Evolutionary conservation across 2,329 filamentous ascomycete genomes (phyloP).

Genomic region (Microdochium trichocladiopsis): DNA sequence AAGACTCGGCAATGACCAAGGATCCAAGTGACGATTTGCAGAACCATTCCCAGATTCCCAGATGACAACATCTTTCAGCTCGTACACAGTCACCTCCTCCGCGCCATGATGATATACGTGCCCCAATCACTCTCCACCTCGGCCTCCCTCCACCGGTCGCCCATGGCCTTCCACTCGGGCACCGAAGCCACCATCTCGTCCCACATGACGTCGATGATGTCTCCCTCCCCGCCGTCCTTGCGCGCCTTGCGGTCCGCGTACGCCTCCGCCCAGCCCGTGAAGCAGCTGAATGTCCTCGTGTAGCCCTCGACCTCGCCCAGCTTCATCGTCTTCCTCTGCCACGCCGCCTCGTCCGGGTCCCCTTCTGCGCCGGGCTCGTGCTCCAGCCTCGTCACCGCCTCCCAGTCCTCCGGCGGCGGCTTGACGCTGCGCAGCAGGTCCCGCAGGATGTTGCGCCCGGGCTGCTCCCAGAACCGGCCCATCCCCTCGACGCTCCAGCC

Average conservation of each 20-base stretch:
- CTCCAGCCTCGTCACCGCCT: constrained; percentile 41
- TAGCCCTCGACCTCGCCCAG: constrained; percentile 56
- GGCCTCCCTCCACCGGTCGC: constrained; percentile 42
- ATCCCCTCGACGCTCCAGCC: constrained; percentile 36
- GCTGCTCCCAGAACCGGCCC: constrained; percentile 55
- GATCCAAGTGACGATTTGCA: too few relatives aligned
- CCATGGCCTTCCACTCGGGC: constrained; percentile 40
- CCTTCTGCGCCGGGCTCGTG: constrained; percentile 47
- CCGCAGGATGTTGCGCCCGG: constrained; percentile 48
- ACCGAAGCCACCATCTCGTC: constrained; percentile 48
- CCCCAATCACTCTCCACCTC: constrained; percentile 56
- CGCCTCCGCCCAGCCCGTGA: constrained; percentile 49
- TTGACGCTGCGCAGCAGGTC: constrained; percentile 41
- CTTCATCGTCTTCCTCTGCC: constrained; percentile 46
- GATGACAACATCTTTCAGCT: not conserved
- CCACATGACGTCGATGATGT: constrained; percentile 57
- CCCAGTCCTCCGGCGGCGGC: constrained; percentile 44
- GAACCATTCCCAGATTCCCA: too few relatives aligned
- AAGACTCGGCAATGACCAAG: too few relatives aligned
- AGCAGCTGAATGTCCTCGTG: constrained; percentile 52
- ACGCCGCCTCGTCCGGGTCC: constrained; percentile 27
- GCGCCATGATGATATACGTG: constrained; percentile 50
- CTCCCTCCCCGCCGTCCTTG: constrained; percentile 48
- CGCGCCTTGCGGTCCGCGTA: constrained; percentile 41
- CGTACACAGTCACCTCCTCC: constrained; percentile 30